Base-by-base conservation (phyloP, 1,139 yeast species). In the Scheffersomyces insectosa region DNA sequence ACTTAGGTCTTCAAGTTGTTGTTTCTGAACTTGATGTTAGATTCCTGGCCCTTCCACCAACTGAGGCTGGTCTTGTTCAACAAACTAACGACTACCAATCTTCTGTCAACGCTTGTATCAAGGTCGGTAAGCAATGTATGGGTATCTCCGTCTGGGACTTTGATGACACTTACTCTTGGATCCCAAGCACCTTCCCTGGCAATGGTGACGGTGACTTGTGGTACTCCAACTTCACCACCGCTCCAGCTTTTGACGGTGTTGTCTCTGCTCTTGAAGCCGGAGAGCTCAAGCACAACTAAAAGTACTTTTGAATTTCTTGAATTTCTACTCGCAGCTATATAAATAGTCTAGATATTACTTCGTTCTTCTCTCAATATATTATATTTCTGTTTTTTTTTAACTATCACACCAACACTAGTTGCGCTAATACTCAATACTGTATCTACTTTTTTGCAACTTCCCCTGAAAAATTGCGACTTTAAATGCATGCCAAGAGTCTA, bases 1-100 rank as follows among this genome's bases (percentile, higher is more conserved):
- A 31, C 8, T 31, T 31, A 20, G 34, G 34, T 14, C 20, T 31
- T 7, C 34, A 31, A 31, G 34, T 31, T 31, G 34, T 31, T 31
- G 34, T 31, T 31, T 31, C 34, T 11, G 34, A 31, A 31, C 34
- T 31, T 20, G 34, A 31, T 31, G 34, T 31, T 31, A 31, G 34
- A 31, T 31, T 31, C 20, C n/a, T 14, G 20, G 6, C 34, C 3
- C 34, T 31, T 14, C 34, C 34, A 31, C 34, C 34, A 14, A 31
- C 34, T 14, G 34, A 31, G 14, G 34, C 34, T 8, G 34, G 34
- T 31, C 34, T 31, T 14, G 23, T 20, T 4, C 34, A 31, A 31
- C 34, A 31, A 31, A 31, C 34, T 31, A 20, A 14, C 20, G 34
- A 31, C 11, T 31, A 31, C 20, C 34, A 31, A 31, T 15, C 34